A percentile compares a stretch with the other conserved stretches of the same genome.
Evolutionary conservation across 306 rosid species (phyloP).

Genomic region (Lathyrus sativus): DNA sequence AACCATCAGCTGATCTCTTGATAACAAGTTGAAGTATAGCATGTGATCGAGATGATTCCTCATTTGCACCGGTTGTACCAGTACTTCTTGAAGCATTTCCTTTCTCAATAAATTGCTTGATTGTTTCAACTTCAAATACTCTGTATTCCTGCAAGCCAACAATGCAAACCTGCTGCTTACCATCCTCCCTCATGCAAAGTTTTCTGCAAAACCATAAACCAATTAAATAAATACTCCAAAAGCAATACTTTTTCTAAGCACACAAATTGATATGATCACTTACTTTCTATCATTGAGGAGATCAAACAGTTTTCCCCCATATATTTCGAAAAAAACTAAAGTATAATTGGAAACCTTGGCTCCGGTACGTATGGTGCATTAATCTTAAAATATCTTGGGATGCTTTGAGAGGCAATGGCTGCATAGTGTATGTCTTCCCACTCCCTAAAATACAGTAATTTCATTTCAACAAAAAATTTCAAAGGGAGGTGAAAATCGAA

Average conservation of each 20-base stretch:
- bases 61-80: constrained; percentile 86
- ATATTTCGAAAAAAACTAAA: constrained; percentile 88
- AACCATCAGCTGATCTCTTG: constrained; percentile 66
- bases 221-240: constrained; percentile 38
- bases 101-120: constrained; percentile 69
- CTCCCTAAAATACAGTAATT: constrained; percentile 55
- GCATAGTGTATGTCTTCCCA: constrained; percentile 89
- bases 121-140: constrained; percentile 68
- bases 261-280: constrained; percentile 36
- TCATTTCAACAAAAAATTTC: constrained; percentile 20
- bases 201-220: constrained; percentile 56
- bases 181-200: constrained; percentile 89
- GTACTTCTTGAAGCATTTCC: constrained; percentile 79
- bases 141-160: constrained; percentile 84
- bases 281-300: constrained; percentile 85
- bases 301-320: constrained; percentile 85
- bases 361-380: constrained; percentile 64
- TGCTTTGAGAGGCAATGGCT: constrained; percentile 85
- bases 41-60: constrained; percentile 89
- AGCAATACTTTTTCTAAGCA: constrained; percentile 22
- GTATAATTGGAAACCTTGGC: constrained; percentile 71
- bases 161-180: constrained; percentile 86
- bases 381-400: constrained; percentile 68
- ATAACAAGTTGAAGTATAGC: constrained; percentile 87
- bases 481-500: constrained; percentile 20